These are phyloP conservation scores for Phytophthora lateralis DNA, from an alignment of 352 stramenopile species.

Conservation along the genomic window DNA sequence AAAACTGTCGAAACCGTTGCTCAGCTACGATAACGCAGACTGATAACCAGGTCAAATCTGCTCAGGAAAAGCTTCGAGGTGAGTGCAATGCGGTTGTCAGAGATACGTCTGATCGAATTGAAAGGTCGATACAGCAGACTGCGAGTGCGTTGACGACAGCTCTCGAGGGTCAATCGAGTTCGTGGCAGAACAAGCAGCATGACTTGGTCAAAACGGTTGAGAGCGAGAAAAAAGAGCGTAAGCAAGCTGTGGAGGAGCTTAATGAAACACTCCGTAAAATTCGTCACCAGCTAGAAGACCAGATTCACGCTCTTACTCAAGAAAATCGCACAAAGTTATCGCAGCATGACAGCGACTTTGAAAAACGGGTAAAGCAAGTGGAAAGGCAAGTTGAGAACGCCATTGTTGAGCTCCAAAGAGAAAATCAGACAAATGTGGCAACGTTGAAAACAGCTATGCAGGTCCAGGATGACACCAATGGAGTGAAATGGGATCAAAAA, in stretches of 20 bases:
- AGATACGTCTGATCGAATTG: conserved; percentile 19
- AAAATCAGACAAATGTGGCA: conserved; percentile 18
- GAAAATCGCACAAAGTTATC: conserved; percentile 44
- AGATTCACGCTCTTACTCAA: conserved; percentile 43
- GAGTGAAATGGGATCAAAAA: conserved; percentile 27
- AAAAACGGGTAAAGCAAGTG: conserved; percentile 39
- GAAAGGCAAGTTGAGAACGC: conserved; percentile 33
- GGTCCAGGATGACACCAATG: conserved; percentile 10
- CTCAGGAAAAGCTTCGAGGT: conserved; percentile 20
- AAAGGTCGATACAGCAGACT: conserved; percentile 29
- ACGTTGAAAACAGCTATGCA: conserved; percentile 17
- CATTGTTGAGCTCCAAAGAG: conserved; percentile 13
- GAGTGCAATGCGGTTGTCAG: conserved; percentile 19
- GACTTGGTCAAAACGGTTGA: conserved; percentile 44
- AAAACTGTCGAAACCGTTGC: conserved; percentile 23
- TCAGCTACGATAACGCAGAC: conserved; percentile 7
- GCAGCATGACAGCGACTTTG: conserved; percentile 34
- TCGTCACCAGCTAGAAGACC: conserved; percentile 57
- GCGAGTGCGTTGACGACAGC: conserved; percentile 17
- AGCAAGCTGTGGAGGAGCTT: conserved; percentile 36
- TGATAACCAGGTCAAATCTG: conserved; percentile 20
- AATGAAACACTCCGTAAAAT: conserved; percentile 51
- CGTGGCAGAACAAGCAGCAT: conserved; percentile 37
- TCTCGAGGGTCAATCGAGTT: conserved; percentile 26
- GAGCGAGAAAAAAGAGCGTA: conserved; percentile 58